Base-by-base conservation (phyloP, 495 filamentous ascomycete species). In the Aspergillus indologenus region DNA sequence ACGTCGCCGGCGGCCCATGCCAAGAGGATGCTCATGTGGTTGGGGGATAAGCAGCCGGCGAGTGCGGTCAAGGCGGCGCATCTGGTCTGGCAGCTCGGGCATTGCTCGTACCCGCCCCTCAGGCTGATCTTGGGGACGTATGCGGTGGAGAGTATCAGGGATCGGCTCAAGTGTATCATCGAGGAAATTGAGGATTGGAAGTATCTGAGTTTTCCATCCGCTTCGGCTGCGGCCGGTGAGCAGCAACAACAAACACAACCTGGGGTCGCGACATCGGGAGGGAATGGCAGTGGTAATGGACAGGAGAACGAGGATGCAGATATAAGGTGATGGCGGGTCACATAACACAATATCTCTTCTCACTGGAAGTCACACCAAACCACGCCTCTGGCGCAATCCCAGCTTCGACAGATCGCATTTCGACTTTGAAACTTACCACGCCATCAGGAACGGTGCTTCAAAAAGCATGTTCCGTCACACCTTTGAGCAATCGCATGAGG, bases 151-250 rank as follows among this genome's bases (percentile, higher is more conserved):
- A 96, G 91, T 67, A 91, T 97, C 57, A 79, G 94, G 21, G 94
- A 98, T 75, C 79, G 93, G 26, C 67, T 98, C 61, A 81, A 91
- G 63, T 90, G 87, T 59, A 88, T 96, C 43, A 98, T 91, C 45
- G 94, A 98, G 72, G 94, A 98, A 79, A 86, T 95, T 65, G 90
- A 94, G 75, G 90, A 94, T 70, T 94, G 90, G 90, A 91, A 90
- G 62, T 84, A 90, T 69, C 72, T 94, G 11, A 91, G 89, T 68
- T 82, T 83, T 55, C 73, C 34, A 2, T 40, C 34, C 6, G 34
- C 34, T 40, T 40, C 34, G 5, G 34, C 34, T 40, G 5, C 70
- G 19, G 64, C 66, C 40, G 71, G 68, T 2, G 78, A 77, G 5
- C 61, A 60, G 45, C 61, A 45, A 40, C 34, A 29, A 9, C 26